These are phyloP conservation scores for Murraya koenigii DNA, from an alignment of 345 rosid genomes.

Conservation along the genomic window DNA sequence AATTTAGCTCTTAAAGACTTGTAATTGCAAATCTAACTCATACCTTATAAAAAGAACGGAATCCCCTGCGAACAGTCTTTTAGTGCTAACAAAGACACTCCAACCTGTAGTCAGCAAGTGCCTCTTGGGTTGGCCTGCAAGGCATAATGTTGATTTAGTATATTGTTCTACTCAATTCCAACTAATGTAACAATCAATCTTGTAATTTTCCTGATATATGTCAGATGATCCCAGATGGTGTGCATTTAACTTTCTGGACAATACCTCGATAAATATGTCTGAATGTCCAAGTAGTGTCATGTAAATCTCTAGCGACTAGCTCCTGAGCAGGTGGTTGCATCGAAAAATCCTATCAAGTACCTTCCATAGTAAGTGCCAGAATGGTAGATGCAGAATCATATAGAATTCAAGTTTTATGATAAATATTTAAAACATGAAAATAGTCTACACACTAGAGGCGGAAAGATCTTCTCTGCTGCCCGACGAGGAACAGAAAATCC, in stretches of 20 bases:
- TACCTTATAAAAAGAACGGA: constrained; percentile 93
- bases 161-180: neutral
- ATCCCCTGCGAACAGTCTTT: constrained; percentile 91
- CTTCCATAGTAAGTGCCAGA: constrained; percentile 15
- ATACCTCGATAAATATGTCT: constrained; percentile 65
- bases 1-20: constrained; percentile 7
- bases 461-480: constrained; percentile 97
- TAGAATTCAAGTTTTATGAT: neutral
- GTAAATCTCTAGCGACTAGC: constrained; percentile 51
- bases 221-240: constrained; percentile 1
- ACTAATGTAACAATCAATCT: neutral
- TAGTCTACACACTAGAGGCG: constrained; percentile 61
- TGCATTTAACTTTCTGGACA: neutral
- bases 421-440: neutral
- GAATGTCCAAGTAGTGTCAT: constrained; percentile 55
- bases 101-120: constrained; percentile 93
- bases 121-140: constrained; percentile 86
- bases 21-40: neutral
- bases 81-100: constrained; percentile 93
- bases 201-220: neutral
- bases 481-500: constrained; percentile 98
- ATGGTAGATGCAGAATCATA: neutral
- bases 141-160: constrained; percentile 6
- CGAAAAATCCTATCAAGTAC: constrained; percentile 41
- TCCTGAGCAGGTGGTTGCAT: constrained; percentile 73